phyloP scores from a whole-genome alignment of 2,329 filamentous ascomycete species.

The Xylariales sp. region DNA sequence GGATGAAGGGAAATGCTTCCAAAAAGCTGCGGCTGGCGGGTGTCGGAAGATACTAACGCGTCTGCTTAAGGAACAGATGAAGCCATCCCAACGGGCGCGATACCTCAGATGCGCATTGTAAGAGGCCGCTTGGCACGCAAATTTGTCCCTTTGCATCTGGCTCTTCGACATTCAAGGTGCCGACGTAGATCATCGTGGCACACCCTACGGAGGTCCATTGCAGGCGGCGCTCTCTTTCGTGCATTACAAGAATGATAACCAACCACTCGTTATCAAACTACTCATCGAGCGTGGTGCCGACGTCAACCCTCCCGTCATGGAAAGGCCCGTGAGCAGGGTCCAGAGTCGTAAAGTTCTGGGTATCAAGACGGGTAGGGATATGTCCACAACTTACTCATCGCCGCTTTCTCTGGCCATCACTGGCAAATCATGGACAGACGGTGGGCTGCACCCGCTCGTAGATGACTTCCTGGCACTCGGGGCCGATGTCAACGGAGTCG shows the following conservation, averaged over 20 bases:
- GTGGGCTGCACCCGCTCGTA: not conserved
- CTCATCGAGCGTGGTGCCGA: not conserved
- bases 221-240: not conserved
- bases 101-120: not conserved
- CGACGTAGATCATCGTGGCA: not conserved
- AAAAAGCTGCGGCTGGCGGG: not conserved
- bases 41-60: not conserved
- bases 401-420: not conserved
- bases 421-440: not conserved
- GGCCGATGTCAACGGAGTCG: not conserved
- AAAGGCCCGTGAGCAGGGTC: not conserved
- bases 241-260: not conserved
- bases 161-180: not conserved
- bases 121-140: not conserved
- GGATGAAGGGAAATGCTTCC: not conserved
- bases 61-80: not conserved
- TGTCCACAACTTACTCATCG: not conserved
- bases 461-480: not conserved
- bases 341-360: not conserved
- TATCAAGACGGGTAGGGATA: not conserved
- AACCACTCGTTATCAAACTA: not conserved
- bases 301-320: not conserved
- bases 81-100: not conserved
- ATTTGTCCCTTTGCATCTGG: not conserved
- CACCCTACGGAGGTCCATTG: not conserved